Evolutionary conservation across 208 protist genomes (phyloP).

Genomic region (Herpetomonas samuelpessoai): DNA sequence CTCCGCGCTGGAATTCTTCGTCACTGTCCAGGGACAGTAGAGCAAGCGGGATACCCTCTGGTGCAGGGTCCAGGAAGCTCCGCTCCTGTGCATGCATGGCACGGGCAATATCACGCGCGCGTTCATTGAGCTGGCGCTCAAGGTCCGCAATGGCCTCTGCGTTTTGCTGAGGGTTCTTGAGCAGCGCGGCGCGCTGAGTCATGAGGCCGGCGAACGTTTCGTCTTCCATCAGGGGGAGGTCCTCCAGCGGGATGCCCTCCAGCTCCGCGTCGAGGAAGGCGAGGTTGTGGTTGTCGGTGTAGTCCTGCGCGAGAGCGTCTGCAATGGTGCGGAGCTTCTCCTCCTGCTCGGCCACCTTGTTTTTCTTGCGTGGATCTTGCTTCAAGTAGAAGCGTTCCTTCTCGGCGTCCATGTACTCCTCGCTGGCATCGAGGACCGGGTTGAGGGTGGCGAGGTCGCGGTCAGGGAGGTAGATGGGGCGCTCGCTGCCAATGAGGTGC

Average conservation of each 20-base stretch:
- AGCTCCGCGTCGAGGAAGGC: conserved; percentile 33
- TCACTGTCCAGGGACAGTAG: conserved; percentile 59
- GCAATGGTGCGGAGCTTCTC: conserved; percentile 30
- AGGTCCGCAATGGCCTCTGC: conserved; percentile 13
- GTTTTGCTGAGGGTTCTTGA: conserved; percentile 12
- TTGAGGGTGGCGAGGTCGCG: conserved; percentile 46
- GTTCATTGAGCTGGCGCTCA: conserved; percentile 31
- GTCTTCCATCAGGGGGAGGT: conserved; percentile 29
- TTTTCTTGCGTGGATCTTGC: conserved; percentile 50
- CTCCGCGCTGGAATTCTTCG: conserved; percentile 30
- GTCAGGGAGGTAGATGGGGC: conserved; percentile 33
- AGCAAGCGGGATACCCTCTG: conserved; percentile 37
- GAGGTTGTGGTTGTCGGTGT: conserved; percentile 16
- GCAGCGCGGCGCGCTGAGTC: conserved; percentile 23
- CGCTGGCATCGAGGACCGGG: conserved; percentile 43
- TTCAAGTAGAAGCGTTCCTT: conserved; percentile 37
- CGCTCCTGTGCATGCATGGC: conserved; percentile 55
- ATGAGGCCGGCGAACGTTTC: conserved; percentile 19
- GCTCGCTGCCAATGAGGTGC: conserved; percentile 32
- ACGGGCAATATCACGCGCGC: conserved; percentile 37
- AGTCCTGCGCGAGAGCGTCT: conserved; percentile 16
- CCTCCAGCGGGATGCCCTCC: conserved; percentile 43
- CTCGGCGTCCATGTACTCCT: conserved; percentile 46
- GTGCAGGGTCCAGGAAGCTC: conserved; percentile 35
- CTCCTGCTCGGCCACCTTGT: conserved; percentile 42